A percentile compares a stretch with the other conserved stretches of the same genome.
phyloP scores from a whole-genome alignment of 106 monocot species.

The Allium sativum region DNA sequence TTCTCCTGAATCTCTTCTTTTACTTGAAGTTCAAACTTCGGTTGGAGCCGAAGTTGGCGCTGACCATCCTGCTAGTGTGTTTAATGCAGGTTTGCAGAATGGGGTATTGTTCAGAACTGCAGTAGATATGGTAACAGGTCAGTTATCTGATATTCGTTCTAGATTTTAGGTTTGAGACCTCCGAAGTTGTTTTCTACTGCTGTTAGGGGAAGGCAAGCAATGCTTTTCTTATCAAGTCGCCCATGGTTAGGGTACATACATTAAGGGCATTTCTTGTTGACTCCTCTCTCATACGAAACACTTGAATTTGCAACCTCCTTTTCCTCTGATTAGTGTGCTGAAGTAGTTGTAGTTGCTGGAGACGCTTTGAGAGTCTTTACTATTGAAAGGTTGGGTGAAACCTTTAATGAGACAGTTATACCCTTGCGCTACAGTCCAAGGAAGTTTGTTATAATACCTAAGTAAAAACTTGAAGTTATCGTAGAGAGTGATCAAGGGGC shows the following conservation, averaged over 20 bases:
- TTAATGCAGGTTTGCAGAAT: conserved; percentile 98
- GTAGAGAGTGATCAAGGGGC: conserved; percentile 95
- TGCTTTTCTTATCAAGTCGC: conserved; percentile 93
- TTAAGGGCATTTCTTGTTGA: conserved; percentile 87
- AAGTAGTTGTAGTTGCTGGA: conserved; percentile 94
- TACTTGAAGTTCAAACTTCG: conserved; percentile 92
- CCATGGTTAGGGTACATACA: conserved; percentile 98
- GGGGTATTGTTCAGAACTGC: conserved; percentile 92
- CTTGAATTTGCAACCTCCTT: conserved; percentile 93
- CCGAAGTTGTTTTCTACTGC: conserved; percentile 85
- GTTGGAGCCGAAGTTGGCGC: conserved; percentile 94
- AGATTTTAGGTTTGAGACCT: conserved; percentile 79
- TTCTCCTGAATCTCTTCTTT: conserved; percentile 88
- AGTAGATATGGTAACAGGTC: conserved; percentile 96
- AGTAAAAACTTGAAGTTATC: conserved; percentile 55
- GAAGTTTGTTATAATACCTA: conserved; percentile 82
- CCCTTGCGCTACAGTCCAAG: conserved; percentile 84
- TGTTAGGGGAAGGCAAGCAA: conserved; percentile 77
- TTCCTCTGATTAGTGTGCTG: conserved; percentile 97
- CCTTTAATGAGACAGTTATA: conserved; percentile 84
- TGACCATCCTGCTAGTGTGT: conserved; percentile 93
- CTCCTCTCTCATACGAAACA: conserved; percentile 84
- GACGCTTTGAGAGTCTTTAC: conserved; percentile 89
- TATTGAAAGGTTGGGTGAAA: conserved; percentile 86
- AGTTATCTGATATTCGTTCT: conserved; percentile 84